Base-by-base conservation (phyloP, 2,329 filamentous ascomycete genomes). In the Fusarium chlamydosporum region DNA sequence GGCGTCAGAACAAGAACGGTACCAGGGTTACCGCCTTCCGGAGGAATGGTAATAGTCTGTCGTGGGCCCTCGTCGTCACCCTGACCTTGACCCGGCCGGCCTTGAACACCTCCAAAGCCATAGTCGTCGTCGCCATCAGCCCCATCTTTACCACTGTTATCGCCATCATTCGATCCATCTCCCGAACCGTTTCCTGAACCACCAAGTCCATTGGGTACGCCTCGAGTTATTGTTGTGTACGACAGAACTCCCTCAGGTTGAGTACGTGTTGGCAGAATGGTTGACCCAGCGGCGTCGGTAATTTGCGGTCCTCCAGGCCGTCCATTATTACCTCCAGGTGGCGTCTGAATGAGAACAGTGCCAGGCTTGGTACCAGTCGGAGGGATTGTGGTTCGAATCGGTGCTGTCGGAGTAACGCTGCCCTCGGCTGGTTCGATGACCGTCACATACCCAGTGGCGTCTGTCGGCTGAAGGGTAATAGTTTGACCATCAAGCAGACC, bases 291-390 rank as follows among this genome's bases (percentile, higher is more conserved):
- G 6, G 26, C 43, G 3, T 54, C 27, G 1, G 64, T 64, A 1
- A 27, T 29, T 6, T 41, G 27, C 1, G 43, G 41, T 1, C 40
- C 56, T 23, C 45, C 53, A 10, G 26, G 40, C 10, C 10, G 31
- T 3, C 48, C 61, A 1, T 45, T 38, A 4, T 59, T 45, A 3
- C 33, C 51, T 4, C 43, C 52, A 1, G 65, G 55, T 0, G 70
- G 70, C 1, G 70, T 73, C 27, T 72, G 70, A 5, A 72, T 72
- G 3, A 72, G 43, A 4, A 72, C 52, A 15, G 70, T 72, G 4
- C 70, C 70, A 2, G 62, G 65, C n/a, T 48, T 72, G 3, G 65
- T 71, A 3, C 70, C 70, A n/a, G 65, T 65, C 0, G 70, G 70
- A 2, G 61, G 54, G 3, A 72, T 60, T 1, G 70, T 72, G 3